phyloP scores from a whole-genome alignment of 805 yeast species.

The Blastobotrys chiropterorum region DNA sequence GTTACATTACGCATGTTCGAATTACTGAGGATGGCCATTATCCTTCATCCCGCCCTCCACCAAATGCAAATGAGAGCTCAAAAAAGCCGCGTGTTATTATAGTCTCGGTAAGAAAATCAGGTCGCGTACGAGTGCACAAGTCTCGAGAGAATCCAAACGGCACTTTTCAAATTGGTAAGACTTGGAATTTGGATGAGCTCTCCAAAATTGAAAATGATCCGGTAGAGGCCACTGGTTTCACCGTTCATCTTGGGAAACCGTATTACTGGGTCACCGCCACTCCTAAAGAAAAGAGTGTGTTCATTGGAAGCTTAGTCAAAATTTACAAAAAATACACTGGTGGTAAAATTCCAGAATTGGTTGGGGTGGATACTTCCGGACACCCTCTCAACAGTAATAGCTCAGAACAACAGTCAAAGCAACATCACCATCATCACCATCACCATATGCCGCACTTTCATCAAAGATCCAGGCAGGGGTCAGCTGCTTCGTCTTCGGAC shows the following conservation, averaged over 20 bases:
- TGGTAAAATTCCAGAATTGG: conserved; percentile 48
- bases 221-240: conserved; percentile 30
- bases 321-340: conserved; percentile 50
- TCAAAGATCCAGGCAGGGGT: too few relatives aligned
- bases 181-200: conserved; percentile 81
- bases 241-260: conserved; percentile 61
- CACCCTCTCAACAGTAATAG: too few relatives aligned
- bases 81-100: conserved; percentile 44
- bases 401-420: neutral
- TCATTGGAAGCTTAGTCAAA: conserved; percentile 47
- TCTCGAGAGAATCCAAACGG: conserved; percentile 76
- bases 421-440: conserved; percentile 7
- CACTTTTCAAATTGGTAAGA: conserved; percentile 80
- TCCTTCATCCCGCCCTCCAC: conserved; percentile 65
- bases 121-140: conserved; percentile 70
- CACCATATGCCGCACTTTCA: neutral
- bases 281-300: conserved; percentile 52
- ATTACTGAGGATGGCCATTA: conserved; percentile 68
- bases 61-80: conserved; percentile 38
- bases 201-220: conserved; percentile 47
- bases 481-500: neutral
- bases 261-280: conserved; percentile 77
- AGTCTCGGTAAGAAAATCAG: conserved; percentile 56
- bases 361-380: conserved; percentile 43
- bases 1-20: conserved; percentile 70